Evolutionary conservation across 2,329 filamentous ascomycete genomes (phyloP), one percentile per base, ranked within the genome.

Genomic region (Emmonsiellopsis sp.): DNA sequence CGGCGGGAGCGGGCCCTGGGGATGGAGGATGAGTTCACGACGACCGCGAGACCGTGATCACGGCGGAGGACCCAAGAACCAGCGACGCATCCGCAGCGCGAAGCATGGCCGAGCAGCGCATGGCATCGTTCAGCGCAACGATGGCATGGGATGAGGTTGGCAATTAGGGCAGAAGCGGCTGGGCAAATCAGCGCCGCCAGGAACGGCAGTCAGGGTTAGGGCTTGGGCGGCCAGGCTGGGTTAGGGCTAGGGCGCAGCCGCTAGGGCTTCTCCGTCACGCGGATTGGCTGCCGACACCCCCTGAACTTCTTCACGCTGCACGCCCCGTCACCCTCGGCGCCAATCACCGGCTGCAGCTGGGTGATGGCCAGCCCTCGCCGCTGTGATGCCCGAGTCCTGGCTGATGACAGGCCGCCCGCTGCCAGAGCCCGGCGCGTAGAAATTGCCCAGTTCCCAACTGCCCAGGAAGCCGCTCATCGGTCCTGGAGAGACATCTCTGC

Each of bases 221-320:
- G 42, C 17, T 43, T 21, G 13, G 50, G 52, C 21, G 21, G 21
- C 21, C 21, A 27, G 21, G 21, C 21, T 27, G 21, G 8, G 14
- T 27, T 37, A 46, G 45, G 49, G 49, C 49, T 52, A 53, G 40
- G 32, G 34, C 33, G 11, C 37, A 31, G 42, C 31, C 51, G 52
- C 49, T 50, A 54, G 31, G 52, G 42, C 44, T 53, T 54, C 44
- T 42, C 34, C 49, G 52, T 55, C 49, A 46, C 27, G 21, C 52
- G 43, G 27, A 36, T 39, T 36, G 46, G 53, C 51, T 59, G 56
- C 49, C 37, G 17, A 11, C 21, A 11, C 36, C 46, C 52, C 49
- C 51, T 54, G 10, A 8, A 17, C 58, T 62, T 62, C 58, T 62
- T 62, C 61, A 60, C 53, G 36, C 57, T 63, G 61, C 61, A 62